Base-by-base conservation (phyloP, 257 asterid species). In the Misopates orontium region DNA sequence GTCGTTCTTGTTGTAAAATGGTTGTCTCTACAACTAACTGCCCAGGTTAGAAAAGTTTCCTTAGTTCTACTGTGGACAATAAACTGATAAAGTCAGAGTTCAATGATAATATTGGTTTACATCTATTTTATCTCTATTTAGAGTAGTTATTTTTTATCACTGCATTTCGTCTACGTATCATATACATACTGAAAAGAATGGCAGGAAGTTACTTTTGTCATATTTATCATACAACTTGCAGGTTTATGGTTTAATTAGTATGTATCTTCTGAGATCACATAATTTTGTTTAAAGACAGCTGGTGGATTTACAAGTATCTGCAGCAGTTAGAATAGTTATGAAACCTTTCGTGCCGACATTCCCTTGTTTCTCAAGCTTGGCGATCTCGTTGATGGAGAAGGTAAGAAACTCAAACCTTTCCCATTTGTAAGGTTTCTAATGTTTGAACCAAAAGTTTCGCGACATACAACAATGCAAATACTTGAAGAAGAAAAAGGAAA, bases 271-370 rank as follows among this genome's bases (percentile, higher is more conserved):
- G 79, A 74, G 69, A 81, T 51, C 39, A 16, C 22, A 36, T 60
- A 28, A 28, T 49, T 56, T 69, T 65, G 67, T 67, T 56, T 45
- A 70, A 67, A 72, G 73, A 71, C 87, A 91, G 98, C 64, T 89
- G 71, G 74, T 89, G 60, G 98, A 91, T 67, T n/a, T 89, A 56
- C 98, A 89, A 77, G 60, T 89, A 70, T 81, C 85, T 10, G 90
- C 81, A 62, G 66, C 84, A 56, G 71, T 79, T n/a, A 74, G 98
- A 84, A 22, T 78, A 4, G 65, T 67, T 31, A 65, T 87, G 72
- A 85, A 71, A 45, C 95, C 89, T 21, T 75, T 87, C 10, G 95
- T 89, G 39, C 95, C 96, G 1, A 66, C 96, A 25, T 87, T 91
- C 73, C 96, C 96, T 0, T 91, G 98, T 69, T 89, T 89, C 63